Percentiles rank a stretch among this genome's conserved stretches.
phyloP scores from a whole-genome alignment of 805 yeast species.

The Pichia sporocuriosa region DNA sequence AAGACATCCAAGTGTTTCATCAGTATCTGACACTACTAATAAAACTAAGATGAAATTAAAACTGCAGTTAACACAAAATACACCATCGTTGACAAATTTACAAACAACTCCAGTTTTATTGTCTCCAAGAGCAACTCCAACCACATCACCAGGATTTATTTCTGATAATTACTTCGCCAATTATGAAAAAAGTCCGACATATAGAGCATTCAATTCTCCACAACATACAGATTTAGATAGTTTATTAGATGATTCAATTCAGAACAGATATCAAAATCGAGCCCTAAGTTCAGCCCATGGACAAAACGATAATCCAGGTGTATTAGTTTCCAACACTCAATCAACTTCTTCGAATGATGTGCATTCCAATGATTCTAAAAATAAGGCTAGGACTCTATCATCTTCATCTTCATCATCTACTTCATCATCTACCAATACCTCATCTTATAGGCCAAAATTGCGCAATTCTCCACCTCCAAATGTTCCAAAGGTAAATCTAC shows the following conservation, averaged over 20 bases:
- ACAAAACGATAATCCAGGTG: not conserved
- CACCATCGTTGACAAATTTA: conserved; percentile 15
- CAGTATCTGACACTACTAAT: not conserved
- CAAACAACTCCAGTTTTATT: conserved; percentile 23
- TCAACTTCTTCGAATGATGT: too few relatives aligned
- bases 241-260: not conserved
- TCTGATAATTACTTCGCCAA: conserved; percentile 1
- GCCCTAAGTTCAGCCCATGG: too few relatives aligned
- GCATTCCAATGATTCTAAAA: not conserved
- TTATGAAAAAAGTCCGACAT: not conserved
- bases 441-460: too few relatives aligned
- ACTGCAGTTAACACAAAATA: conserved; percentile 15
- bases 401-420: not conserved
- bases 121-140: conserved; percentile 29
- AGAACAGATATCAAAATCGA: not conserved
- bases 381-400: not conserved
- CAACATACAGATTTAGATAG: conserved; percentile 13
- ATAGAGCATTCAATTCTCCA: not conserved
- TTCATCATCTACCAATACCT: not conserved
- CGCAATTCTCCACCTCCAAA: conserved; percentile 1
- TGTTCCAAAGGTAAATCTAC: not conserved
- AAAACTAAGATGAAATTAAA: conserved; percentile 20
- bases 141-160: conserved; percentile 20
- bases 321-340: too few relatives aligned
- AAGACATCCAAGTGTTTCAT: conserved; percentile 5